Conservation (phyloP, 805 yeast genomes). For the Kuraishia ogatae region DNA sequence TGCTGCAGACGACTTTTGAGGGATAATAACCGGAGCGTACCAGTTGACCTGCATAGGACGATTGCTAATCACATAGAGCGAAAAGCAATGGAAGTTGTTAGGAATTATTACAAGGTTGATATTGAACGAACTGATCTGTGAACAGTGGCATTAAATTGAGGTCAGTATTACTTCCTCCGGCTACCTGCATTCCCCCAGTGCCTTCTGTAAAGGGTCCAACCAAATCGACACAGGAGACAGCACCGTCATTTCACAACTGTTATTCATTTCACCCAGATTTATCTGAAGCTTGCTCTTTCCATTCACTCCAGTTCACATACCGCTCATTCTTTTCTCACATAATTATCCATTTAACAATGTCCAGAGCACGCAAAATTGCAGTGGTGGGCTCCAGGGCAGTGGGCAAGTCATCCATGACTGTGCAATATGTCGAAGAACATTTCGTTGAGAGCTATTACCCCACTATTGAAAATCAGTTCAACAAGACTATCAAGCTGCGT, state of each 20-base stretch:
- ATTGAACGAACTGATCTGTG: too few relatives aligned
- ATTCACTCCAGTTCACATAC: too few relatives aligned
- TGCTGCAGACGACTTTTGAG: background rate
- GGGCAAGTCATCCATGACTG: conserved; percentile 80
- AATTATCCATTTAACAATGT: background rate
- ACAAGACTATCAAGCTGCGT: conserved; percentile 57
- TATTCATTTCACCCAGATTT: too few relatives aligned
- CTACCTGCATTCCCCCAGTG: too few relatives aligned
- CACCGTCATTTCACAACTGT: too few relatives aligned
- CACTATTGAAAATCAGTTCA: conserved; percentile 80
- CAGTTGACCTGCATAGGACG: background rate
- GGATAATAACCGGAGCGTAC: background rate
- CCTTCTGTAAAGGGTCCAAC: too few relatives aligned
- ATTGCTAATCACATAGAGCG: too few relatives aligned
- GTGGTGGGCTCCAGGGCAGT: conserved; percentile 85
- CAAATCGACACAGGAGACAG: too few relatives aligned
- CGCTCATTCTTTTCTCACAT: background rate
- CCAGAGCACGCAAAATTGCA: conserved; percentile 60
- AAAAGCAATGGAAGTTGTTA: too few relatives aligned
- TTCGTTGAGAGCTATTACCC: conserved; percentile 88
- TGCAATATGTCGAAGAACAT: conserved; percentile 79
- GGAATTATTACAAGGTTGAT: too few relatives aligned
- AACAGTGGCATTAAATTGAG: too few relatives aligned
- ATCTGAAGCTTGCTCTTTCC: background rate
- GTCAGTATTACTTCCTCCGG: too few relatives aligned